phyloP scores from a whole-genome alignment of 768 basidiomycete species.

The Kwoniella shandongensis region DNA sequence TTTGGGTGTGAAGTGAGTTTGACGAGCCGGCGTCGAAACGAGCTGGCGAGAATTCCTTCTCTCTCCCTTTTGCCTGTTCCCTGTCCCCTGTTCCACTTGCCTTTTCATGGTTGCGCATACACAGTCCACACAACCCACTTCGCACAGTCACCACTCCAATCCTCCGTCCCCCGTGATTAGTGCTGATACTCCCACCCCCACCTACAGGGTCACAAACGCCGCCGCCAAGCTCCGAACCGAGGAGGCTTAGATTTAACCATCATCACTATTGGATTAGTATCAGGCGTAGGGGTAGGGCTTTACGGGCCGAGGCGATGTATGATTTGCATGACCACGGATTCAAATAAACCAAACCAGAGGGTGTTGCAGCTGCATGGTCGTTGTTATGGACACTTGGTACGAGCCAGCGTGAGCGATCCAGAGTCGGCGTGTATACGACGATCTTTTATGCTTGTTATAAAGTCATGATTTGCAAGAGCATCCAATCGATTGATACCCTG shows the following conservation, averaged over 20 bases:
- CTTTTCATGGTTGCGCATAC: neutral
- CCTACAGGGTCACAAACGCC: slow-evolving; percentile 82
- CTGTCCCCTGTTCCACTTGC: neutral
- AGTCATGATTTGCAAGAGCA: too few relatives aligned
- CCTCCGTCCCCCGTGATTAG: too few relatives aligned
- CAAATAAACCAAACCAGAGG: too few relatives aligned
- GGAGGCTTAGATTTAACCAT: slow-evolving; percentile 59
- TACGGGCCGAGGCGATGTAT: slow-evolving; percentile 11
- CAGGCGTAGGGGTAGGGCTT: slow-evolving; percentile 1
- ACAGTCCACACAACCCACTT: too few relatives aligned
- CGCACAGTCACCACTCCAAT: too few relatives aligned
- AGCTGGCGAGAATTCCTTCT: neutral
- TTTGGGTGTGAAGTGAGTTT: slow-evolving; percentile 66
- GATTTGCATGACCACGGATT: slow-evolving; percentile 18
- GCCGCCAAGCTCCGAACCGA: slow-evolving; percentile 91
- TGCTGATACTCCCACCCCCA: too few relatives aligned
- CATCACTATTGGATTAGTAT: slow-evolving; percentile 3
- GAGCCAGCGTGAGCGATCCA: too few relatives aligned
- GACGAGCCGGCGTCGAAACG: neutral
- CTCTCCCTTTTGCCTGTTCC: neutral
- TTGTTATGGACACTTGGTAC: too few relatives aligned
- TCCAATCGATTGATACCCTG: too few relatives aligned
- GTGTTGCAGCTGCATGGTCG: too few relatives aligned
- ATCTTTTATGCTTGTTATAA: too few relatives aligned
- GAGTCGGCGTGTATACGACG: too few relatives aligned